Percentiles rank a stretch among this genome's conserved stretches.
Conservation (phyloP, 2,329 filamentous ascomycete genomes). For the Leptographium flavum region DNA sequence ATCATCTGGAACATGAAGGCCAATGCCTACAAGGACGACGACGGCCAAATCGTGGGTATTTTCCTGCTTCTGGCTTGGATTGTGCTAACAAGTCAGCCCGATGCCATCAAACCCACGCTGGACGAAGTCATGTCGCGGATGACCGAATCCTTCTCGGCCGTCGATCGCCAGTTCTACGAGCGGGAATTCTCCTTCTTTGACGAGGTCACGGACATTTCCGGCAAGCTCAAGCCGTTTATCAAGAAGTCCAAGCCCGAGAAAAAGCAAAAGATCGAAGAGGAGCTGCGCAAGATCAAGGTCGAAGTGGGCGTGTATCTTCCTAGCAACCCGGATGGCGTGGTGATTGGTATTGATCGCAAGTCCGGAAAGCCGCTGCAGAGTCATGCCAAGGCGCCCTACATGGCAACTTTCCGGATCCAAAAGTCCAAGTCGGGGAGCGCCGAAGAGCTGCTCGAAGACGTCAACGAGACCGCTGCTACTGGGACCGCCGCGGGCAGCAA, state of each 20-base stretch:
- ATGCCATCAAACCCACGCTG: slow-evolving; percentile 82
- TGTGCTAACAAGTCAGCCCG: slow-evolving; percentile 40
- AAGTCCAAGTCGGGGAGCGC: slow-evolving; percentile 45
- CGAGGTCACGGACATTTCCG: slow-evolving; percentile 88
- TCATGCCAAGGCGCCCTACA: slow-evolving; percentile 95
- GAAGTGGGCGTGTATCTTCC: slow-evolving; percentile 95
- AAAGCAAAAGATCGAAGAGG: slow-evolving; percentile 98
- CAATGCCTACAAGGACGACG: slow-evolving; percentile 95
- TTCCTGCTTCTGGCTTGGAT: neutral
- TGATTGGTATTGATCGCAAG: slow-evolving; percentile 95
- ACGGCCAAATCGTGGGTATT: slow-evolving; percentile 58
- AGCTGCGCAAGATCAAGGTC: slow-evolving; percentile 91
- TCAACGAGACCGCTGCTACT: slow-evolving; percentile 18
- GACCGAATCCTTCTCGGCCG: slow-evolving; percentile 63
- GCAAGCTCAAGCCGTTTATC: slow-evolving; percentile 87
- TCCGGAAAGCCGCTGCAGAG: slow-evolving; percentile 95
- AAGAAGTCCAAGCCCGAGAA: slow-evolving; percentile 90
- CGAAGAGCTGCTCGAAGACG: neutral
- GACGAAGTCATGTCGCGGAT: slow-evolving; percentile 81
- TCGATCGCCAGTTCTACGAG: slow-evolving; percentile 79
- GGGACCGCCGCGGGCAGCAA: neutral
- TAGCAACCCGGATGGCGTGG: slow-evolving; percentile 90
- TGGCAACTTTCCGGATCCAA: slow-evolving; percentile 96
- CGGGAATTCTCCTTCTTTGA: slow-evolving; percentile 97
- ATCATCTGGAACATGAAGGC: slow-evolving; percentile 99